Evolutionary conservation across 495 filamentous ascomycete species (phyloP), one percentile per base, ranked within the genome.

Genomic region (Halenospora varia): DNA sequence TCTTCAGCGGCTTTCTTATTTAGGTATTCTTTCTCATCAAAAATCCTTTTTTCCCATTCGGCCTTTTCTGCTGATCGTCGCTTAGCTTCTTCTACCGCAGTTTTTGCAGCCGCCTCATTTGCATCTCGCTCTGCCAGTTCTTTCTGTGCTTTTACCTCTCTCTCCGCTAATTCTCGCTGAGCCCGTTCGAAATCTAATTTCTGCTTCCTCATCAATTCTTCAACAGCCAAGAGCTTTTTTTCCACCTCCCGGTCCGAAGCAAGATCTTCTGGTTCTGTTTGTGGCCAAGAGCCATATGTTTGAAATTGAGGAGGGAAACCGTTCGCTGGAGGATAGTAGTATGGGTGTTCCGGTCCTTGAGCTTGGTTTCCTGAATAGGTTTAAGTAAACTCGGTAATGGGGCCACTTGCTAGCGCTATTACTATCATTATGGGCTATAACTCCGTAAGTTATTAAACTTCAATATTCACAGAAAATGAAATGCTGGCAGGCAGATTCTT

Each of bases 281-380:
- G 29, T 13, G 29, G 13, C 29, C 29, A 35, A 35, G 29, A 13
- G 29, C 29, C 29, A 35, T 35, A 35, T 35, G 29, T 4, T 35
- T 35, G 29, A 35, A 35, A 35, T 35, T 35, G 4, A 35, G 29
- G 29, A 35, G 6, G 29, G 29, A 13, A 13, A 35, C 13, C 29
- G 29, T 35, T 35, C 29, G 29, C 29, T 35, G 29, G 29, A 35
- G 29, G 29, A 13, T 35, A 35, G 29, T 35, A 35, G 29, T 35
- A 35, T 35, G 29, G 29, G 29, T 35, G 29, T 35, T 35, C 29
- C 29, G 29, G 29, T 55, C 48, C 56, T 56, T 15, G 41, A 40
- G 35, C 40, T 62, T 35, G 29, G 29, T 51, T 51, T 66, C 53
- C 55, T n/a, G n/a, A n/a, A n/a, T n/a, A n/a, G n/a, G n/a, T n/a